Percentiles rank a stretch among this genome's conserved stretches.
These are phyloP conservation scores for Wickerhamiella musiphila DNA, from an alignment of 805 yeast species.

Conservation along the genomic window DNA sequence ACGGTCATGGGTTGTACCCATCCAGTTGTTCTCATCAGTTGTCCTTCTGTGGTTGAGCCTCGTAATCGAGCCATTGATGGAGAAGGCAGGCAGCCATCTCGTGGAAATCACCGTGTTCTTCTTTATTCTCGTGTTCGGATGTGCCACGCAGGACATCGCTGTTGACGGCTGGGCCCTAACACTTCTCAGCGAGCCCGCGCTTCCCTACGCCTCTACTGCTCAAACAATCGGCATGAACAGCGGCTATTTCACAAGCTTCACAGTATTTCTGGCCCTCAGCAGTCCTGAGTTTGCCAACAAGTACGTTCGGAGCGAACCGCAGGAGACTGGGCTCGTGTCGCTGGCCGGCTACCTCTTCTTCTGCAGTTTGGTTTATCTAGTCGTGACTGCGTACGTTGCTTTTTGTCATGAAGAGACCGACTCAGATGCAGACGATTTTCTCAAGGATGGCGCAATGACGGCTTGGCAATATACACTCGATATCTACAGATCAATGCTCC, in stretches of 20 bases:
- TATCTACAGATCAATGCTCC: conserved; percentile 22
- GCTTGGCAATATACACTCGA: conserved; percentile 10
- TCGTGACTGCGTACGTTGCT: conserved; percentile 45
- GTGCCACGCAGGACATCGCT: conserved; percentile 97
- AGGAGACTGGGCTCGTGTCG: conserved; percentile 46
- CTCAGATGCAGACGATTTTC: conserved; percentile 20
- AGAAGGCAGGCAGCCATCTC: conserved; percentile 32
- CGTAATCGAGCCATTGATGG: conserved; percentile 33
- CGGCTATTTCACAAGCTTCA: conserved; percentile 83
- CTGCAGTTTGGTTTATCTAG: conserved; percentile 58
- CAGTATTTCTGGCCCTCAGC: conserved; percentile 77
- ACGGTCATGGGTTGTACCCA: conserved; percentile 86
- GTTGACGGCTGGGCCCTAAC: conserved; percentile 99
- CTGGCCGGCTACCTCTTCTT: conserved; percentile 59
- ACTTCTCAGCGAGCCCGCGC: conserved; percentile 53
- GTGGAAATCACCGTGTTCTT: conserved; percentile 48
- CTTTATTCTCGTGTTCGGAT: conserved; percentile 61
- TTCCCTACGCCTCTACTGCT: conserved; percentile 90
- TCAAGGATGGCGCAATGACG: not conserved
- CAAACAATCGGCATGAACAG: conserved; percentile 90
- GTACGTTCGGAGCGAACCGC: conserved; percentile 48
- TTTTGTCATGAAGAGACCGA: conserved; percentile 41
- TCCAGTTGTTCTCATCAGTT: conserved; percentile 63
- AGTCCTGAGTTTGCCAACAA: conserved; percentile 86
- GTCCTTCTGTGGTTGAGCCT: conserved; percentile 51